Conservation (phyloP, 2,329 filamentous ascomycete species). For the Paramyrothecium sp. region DNA sequence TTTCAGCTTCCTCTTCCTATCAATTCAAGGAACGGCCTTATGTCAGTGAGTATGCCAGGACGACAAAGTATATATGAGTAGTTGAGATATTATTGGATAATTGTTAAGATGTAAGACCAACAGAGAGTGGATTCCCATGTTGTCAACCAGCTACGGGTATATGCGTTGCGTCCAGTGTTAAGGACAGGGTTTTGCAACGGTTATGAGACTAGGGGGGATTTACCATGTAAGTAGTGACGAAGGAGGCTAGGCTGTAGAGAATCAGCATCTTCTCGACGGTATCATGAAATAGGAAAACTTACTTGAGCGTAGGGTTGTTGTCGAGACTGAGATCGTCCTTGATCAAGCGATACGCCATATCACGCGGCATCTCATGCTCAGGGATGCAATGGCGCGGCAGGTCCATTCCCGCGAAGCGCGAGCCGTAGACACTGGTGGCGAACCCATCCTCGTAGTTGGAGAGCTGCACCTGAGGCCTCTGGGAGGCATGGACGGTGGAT, state of each 20-base stretch:
- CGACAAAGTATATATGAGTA: too few species aligned
- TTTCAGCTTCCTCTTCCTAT: slow-evolving; percentile 89
- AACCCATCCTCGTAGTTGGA: slow-evolving; percentile 55
- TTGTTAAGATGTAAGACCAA: too few species aligned
- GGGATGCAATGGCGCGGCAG: slow-evolving; percentile 85
- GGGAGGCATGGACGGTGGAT: too few species aligned
- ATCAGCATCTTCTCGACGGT: background rate
- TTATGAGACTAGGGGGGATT: slow-evolving; percentile 20
- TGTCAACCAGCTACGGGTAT: too few species aligned
- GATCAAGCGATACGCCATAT: slow-evolving; percentile 96
- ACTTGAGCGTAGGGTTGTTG: slow-evolving; percentile 86
- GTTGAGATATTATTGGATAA: too few species aligned
- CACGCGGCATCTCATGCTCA: slow-evolving; percentile 83
- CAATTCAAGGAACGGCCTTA: background rate
- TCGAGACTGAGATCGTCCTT: slow-evolving; percentile 91
- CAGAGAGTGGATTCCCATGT: too few species aligned
- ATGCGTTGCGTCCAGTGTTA: too few species aligned
- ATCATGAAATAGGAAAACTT: too few species aligned
- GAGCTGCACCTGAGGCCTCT: too few species aligned
- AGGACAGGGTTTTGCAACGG: too few species aligned
- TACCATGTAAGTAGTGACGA: slow-evolving; percentile 96
- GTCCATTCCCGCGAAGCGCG: slow-evolving; percentile 75
- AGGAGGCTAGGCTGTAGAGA: slow-evolving; percentile 72
- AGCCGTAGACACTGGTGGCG: slow-evolving; percentile 84
- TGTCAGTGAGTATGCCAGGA: too few species aligned